Evolutionary conservation across 2,329 filamentous ascomycete species (phyloP).

Genomic region (Drechmeria coniospora): DNA sequence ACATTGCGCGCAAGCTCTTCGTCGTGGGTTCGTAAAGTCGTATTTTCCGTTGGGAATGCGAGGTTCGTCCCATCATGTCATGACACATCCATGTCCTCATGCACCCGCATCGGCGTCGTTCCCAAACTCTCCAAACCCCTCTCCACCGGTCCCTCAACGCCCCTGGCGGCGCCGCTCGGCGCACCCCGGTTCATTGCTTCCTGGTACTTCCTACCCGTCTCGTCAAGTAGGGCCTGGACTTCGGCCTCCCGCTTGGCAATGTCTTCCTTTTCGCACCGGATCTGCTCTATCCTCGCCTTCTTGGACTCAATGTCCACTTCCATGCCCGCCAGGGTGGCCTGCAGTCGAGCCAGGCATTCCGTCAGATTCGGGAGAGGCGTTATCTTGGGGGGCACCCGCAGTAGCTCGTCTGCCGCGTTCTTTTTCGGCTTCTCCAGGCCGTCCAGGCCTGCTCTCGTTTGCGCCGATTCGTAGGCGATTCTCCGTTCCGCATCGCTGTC

Average conservation of each 20-base stretch:
- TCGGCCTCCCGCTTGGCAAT: slow-evolving; percentile 57
- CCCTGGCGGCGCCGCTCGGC: slow-evolving; percentile 3
- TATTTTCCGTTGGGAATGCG: background rate
- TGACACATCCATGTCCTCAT: slow-evolving; percentile 9
- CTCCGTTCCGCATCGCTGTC: slow-evolving; percentile 57
- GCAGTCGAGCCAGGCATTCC: slow-evolving; percentile 49
- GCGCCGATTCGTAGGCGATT: slow-evolving; percentile 74
- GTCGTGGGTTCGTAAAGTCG: background rate
- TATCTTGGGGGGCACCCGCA: slow-evolving; percentile 55
- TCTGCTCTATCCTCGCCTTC: slow-evolving; percentile 45
- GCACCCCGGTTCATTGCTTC: slow-evolving; percentile 21
- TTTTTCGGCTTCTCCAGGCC: slow-evolving; percentile 35
- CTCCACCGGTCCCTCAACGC: slow-evolving; percentile 12
- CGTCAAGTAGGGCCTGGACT: slow-evolving; percentile 65
- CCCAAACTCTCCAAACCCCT: slow-evolving; percentile 22
- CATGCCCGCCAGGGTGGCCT: slow-evolving; percentile 45
- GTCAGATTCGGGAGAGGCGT: slow-evolving; percentile 61
- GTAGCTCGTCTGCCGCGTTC: slow-evolving; percentile 19
- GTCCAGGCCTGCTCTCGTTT: slow-evolving; percentile 78
- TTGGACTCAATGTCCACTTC: slow-evolving; percentile 46
- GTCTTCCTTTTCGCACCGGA: slow-evolving; percentile 52
- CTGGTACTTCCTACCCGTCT: slow-evolving; percentile 54
- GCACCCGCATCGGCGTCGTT: slow-evolving; percentile 12
- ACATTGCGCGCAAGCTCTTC: background rate
- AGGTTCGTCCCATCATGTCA: slow-evolving; percentile 1